These are phyloP conservation scores for Chytridiales sp. DNA, from an alignment of 371 early-diverging fungal genomes.

Conservation along the genomic window DNA sequence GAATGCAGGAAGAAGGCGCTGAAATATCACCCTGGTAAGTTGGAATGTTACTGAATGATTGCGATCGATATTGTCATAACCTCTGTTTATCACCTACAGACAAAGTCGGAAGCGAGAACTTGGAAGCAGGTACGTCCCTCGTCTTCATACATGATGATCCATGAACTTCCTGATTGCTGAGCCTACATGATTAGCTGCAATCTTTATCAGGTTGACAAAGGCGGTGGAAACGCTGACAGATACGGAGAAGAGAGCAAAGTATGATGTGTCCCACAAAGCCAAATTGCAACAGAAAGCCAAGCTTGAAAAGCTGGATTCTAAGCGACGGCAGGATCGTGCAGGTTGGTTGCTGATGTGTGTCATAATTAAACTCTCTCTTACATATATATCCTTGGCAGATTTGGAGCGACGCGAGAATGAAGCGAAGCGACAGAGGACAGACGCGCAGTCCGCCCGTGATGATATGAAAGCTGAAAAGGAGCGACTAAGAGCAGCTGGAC, in stretches of 20 bases:
- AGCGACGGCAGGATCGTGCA: conserved; percentile 19
- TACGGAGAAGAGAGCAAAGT: conserved; percentile 38
- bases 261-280: conserved; percentile 45
- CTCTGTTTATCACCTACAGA: conserved; percentile 13
- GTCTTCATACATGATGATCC: background rate
- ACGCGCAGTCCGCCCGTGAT: no score
- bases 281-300: conserved; percentile 25
- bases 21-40: conserved; percentile 5
- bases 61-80: background rate
- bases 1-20: background rate
- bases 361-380: no score
- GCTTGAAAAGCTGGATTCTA: conserved; percentile 30
- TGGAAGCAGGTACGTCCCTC: conserved; percentile 21
- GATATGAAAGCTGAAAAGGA: no score
- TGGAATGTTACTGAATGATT: no score
- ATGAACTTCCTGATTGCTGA: conserved; percentile 1
- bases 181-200: no score
- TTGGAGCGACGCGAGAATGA: no score
- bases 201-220: conserved; percentile 42
- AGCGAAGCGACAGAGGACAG: no score
- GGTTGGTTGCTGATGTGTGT: conserved; percentile 5
- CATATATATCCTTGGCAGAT: no score
- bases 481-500: no score
- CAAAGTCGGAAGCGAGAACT: conserved; percentile 24
- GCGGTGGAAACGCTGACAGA: conserved; percentile 50